phyloP scores from a whole-genome alignment of 129 eudicot species.

The Centella asiatica region DNA sequence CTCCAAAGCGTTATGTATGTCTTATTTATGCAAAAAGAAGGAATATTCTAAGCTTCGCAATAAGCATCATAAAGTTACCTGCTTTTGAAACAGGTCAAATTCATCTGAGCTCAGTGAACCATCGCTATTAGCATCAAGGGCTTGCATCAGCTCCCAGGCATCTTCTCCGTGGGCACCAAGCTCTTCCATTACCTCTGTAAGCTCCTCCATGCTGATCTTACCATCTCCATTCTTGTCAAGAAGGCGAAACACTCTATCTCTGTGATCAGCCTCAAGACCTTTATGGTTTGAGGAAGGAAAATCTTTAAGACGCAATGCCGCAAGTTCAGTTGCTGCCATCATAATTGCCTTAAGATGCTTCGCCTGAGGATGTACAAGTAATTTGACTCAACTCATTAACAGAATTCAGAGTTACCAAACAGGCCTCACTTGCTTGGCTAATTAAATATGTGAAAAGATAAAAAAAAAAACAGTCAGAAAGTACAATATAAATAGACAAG shows the following conservation, averaged over 20 bases:
- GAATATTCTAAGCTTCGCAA: too few relatives aligned
- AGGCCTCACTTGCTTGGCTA: too few relatives aligned
- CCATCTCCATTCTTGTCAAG: constrained; percentile 99
- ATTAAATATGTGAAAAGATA: not conserved
- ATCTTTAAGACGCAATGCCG: constrained; percentile 83
- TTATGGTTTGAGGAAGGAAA: constrained; percentile 50
- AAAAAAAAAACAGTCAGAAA: not conserved
- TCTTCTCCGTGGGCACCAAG: constrained; percentile 91
- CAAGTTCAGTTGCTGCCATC: constrained; percentile 97
- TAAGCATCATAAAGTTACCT: constrained; percentile 37
- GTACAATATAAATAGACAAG: not conserved
- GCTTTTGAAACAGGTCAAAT: constrained; percentile 75
- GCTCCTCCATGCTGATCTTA: constrained; percentile 92
- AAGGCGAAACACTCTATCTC: constrained; percentile 56
- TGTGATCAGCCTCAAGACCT: constrained; percentile 37
- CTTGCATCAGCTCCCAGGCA: constrained; percentile 95
- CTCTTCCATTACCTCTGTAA: constrained; percentile 89
- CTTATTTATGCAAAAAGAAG: too few relatives aligned
- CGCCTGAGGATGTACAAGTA: constrained; percentile 42
- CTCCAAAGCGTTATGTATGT: too few relatives aligned
- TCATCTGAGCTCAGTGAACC: constrained; percentile 93
- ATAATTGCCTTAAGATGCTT: constrained; percentile 84
- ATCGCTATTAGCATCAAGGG: constrained; percentile 88
- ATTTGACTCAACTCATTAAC: not conserved
- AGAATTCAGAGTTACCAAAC: not conserved